These are phyloP conservation scores for Neonectria ditissima DNA, from an alignment of 2,329 filamentous ascomycete genomes.

Conservation along the genomic window DNA sequence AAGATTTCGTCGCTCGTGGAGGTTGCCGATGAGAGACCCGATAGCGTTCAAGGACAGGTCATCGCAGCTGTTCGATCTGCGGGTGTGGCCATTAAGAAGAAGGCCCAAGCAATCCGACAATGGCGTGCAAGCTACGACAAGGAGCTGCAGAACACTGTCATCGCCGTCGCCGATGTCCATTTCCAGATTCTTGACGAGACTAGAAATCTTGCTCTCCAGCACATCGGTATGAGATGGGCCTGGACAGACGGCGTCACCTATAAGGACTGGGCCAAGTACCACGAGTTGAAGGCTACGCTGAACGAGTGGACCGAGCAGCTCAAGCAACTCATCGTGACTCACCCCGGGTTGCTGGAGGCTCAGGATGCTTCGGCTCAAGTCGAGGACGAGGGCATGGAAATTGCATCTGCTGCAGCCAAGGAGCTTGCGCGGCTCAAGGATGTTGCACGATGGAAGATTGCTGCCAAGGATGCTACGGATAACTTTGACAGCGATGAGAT, in stretches of 20 bases:
- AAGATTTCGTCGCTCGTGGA: slow-evolving; percentile 74
- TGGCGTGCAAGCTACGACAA: slow-evolving; percentile 81
- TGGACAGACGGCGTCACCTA: slow-evolving; percentile 97
- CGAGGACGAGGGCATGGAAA: slow-evolving; percentile 82
- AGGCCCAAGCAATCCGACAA: slow-evolving; percentile 79
- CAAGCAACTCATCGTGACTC: slow-evolving; percentile 77
- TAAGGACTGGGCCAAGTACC: slow-evolving; percentile 97
- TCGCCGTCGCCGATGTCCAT: slow-evolving; percentile 80
- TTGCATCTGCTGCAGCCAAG: slow-evolving; percentile 81
- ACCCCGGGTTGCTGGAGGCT: slow-evolving; percentile 77
- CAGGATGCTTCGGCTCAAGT: slow-evolving; percentile 75
- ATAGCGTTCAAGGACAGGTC: slow-evolving; percentile 58
- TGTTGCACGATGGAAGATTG: slow-evolving; percentile 86
- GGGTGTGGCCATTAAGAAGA: slow-evolving; percentile 79
- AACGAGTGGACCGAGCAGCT: slow-evolving; percentile 88
- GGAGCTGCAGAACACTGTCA: slow-evolving; percentile 76
- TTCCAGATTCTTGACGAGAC: slow-evolving; percentile 86
- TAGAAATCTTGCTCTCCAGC: slow-evolving; percentile 85
- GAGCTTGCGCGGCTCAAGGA: slow-evolving; percentile 86
- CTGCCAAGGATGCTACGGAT: slow-evolving; percentile 77
- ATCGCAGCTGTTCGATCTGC: slow-evolving; percentile 69
- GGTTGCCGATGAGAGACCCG: slow-evolving; percentile 58
- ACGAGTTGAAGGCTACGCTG: slow-evolving; percentile 85
- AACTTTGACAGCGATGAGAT: slow-evolving; percentile 80
- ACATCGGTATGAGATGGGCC: slow-evolving; percentile 94